Percentiles rank a stretch among this genome's conserved stretches.
These are phyloP conservation scores for Penicillium decumbens DNA, from an alignment of 2,329 filamentous ascomycete genomes.

Conservation along the genomic window DNA sequence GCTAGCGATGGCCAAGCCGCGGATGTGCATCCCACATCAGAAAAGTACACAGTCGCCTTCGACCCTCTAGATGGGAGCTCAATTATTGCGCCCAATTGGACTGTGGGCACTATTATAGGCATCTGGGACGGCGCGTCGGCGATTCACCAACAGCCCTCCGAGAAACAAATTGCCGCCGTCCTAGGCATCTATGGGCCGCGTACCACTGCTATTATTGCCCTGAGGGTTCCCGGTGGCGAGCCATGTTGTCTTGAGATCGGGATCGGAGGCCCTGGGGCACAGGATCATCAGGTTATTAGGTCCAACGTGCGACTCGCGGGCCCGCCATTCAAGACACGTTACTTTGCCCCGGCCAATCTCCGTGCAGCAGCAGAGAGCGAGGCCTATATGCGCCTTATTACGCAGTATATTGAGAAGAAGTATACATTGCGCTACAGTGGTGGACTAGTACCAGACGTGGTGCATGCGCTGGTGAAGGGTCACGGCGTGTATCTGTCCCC, in stretches of 20 bases:
- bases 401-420: neutral
- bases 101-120: neutral
- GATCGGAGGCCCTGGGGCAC: neutral
- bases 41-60: neutral
- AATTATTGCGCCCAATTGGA: neutral
- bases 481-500: neutral
- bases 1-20: neutral
- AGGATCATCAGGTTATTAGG: neutral
- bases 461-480: neutral
- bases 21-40: neutral
- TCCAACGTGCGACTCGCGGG: neutral
- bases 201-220: neutral
- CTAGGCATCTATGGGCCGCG: neutral
- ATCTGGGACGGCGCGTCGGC: neutral
- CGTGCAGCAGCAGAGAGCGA: neutral
- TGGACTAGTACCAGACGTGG: neutral
- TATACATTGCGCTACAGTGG: neutral
- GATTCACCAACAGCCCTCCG: neutral
- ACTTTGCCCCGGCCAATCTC: neutral
- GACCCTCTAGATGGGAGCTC: neutral
- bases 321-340: neutral
- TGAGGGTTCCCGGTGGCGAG: neutral
- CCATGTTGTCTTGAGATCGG: neutral
- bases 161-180: neutral
- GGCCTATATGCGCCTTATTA: neutral